Percentiles rank a stretch among this genome's conserved stretches.
Evolutionary conservation across 805 yeast genomes (phyloP).

Genomic region (Spathaspora hagerdaliae): DNA sequence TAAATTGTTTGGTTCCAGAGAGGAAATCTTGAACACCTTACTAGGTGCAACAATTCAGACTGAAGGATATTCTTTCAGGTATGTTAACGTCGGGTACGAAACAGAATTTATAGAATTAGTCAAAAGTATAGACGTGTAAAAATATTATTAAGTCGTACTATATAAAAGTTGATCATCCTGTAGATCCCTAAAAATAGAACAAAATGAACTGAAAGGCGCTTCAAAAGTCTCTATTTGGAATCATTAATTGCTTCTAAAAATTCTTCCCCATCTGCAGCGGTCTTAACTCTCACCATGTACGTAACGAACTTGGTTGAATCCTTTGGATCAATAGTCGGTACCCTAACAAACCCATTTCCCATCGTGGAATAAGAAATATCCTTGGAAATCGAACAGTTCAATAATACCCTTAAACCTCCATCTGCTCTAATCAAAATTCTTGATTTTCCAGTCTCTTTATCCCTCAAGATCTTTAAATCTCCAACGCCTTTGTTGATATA

Average conservation of each 20-base stretch:
- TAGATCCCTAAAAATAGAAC: not conserved
- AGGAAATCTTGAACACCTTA: constrained; percentile 42
- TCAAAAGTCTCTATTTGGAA: constrained; percentile 12
- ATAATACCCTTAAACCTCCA: constrained; percentile 74
- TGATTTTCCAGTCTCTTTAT: constrained; percentile 55
- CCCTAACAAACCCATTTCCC: constrained; percentile 63
- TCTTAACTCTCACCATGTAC: constrained; percentile 72
- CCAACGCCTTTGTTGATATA: constrained; percentile 77
- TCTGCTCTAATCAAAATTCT: constrained; percentile 84
- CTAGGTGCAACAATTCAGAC: constrained; percentile 2
- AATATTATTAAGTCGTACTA: not conserved
- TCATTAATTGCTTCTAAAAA: constrained; percentile 34
- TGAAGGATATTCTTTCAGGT: constrained; percentile 12
- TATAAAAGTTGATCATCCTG: not conserved
- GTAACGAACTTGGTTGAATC: constrained; percentile 55
- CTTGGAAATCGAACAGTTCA: constrained; percentile 61
- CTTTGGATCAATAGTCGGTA: constrained; percentile 54
- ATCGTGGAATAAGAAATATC: constrained; percentile 57
- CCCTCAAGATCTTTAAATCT: constrained; percentile 66
- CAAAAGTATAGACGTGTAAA: constrained; percentile 14
- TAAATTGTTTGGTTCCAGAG: constrained; percentile 47
- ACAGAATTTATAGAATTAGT: constrained; percentile 45
- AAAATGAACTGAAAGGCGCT: not conserved
- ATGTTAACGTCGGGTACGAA: constrained; percentile 47
- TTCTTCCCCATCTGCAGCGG: constrained; percentile 61